phyloP scores from a whole-genome alignment of 2,329 filamentous ascomycete species.

The Curvularia spicifera region DNA sequence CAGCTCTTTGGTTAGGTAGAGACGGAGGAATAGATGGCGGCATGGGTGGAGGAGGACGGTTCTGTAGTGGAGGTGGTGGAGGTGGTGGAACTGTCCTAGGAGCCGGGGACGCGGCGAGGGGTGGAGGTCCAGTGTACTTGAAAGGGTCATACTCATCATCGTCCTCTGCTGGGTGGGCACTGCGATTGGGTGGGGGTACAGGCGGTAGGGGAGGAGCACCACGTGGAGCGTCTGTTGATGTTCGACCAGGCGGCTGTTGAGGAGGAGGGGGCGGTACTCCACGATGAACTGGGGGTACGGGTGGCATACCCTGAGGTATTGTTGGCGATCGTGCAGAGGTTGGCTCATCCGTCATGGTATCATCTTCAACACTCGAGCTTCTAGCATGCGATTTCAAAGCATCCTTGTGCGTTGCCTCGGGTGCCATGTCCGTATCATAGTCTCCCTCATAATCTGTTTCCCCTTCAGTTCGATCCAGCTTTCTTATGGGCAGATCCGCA shows the following conservation, averaged over 20 bases:
- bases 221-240: constrained; percentile 72
- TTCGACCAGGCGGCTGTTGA: constrained; percentile 61
- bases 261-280: constrained; percentile 64
- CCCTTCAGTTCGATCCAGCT: constrained; percentile 73
- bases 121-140: constrained; percentile 52
- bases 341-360: constrained; percentile 62
- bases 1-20: constrained; percentile 35
- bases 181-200: constrained; percentile 69
- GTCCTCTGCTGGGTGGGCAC: constrained; percentile 31
- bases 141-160: constrained; percentile 75
- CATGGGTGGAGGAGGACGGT: constrained; percentile 38
- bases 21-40: constrained; percentile 45
- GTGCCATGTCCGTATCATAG: constrained; percentile 96
- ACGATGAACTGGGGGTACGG: constrained; percentile 46
- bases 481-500: constrained; percentile 38
- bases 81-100: constrained; percentile 48
- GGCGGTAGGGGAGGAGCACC: constrained; percentile 70
- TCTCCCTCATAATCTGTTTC: constrained; percentile 95
- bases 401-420: constrained; percentile 92
- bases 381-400: constrained; percentile 82
- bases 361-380: constrained; percentile 76
- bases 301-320: constrained; percentile 43
- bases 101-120: constrained; percentile 35
- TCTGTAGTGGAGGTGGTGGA: constrained; percentile 43
- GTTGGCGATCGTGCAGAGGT: constrained; percentile 53